Evolutionary conservation across 495 filamentous ascomycete species (phyloP).

Genomic region (Letharia lupina): DNA sequence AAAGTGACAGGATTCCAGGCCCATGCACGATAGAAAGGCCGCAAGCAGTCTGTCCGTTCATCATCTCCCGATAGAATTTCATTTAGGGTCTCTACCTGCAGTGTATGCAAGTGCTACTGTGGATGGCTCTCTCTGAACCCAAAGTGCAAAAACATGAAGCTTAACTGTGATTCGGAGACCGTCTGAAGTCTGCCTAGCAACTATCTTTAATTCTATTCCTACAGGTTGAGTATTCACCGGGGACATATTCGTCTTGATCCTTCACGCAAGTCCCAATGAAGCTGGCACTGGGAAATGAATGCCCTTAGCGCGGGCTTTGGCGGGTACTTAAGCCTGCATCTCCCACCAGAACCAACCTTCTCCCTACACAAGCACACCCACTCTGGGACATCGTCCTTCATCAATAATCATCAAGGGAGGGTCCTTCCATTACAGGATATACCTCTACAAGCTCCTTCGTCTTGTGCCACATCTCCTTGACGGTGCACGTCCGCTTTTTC

Average conservation of each 20-base stretch:
- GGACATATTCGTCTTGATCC: not conserved
- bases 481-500: too few relatives aligned
- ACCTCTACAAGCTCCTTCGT: too few relatives aligned
- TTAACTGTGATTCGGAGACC: not conserved
- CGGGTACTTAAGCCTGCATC: not conserved
- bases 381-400: not conserved
- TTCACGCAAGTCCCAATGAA: too few relatives aligned
- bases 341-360: not conserved
- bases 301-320: not conserved
- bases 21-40: not conserved
- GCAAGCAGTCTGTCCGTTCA: not conserved
- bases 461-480: too few relatives aligned
- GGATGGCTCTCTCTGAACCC: not conserved
- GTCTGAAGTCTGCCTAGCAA: not conserved
- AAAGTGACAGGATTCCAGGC: too few relatives aligned
- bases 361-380: not conserved
- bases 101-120: not conserved
- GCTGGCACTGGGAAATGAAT: not conserved
- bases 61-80: not conserved
- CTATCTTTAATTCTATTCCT: not conserved
- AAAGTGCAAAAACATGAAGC: not conserved
- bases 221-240: not conserved
- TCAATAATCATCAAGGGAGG: not conserved
- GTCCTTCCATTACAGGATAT: too few relatives aligned
- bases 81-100: not conserved